Evolutionary conservation across 108 stramenopile species (phyloP), one percentile per base, ranked within the genome.

Genomic region (Nitzschia inconspicua): DNA sequence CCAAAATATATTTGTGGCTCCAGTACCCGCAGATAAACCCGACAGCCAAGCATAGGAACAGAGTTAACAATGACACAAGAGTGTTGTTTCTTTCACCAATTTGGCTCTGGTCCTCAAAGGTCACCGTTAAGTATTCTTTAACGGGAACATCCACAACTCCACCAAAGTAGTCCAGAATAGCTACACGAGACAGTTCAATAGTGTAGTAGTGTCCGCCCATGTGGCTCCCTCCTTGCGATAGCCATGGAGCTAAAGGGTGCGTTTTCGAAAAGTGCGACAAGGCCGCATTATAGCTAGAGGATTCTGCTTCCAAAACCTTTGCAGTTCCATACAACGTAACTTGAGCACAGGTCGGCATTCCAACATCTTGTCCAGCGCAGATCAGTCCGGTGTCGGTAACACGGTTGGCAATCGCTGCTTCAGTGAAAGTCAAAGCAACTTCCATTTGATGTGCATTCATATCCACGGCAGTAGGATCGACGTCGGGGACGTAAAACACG

Each of bases 111-210:
- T n/a, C n/a, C n/a, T n/a, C n/a, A n/a, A n/a, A n/a, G n/a, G n/a
- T n/a, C n/a, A n/a, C n/a, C n/a, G 2, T n/a, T n/a, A 57, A 42
- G 40, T 57, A 57, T 43, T 44, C 57, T 24, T 57, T 22, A n/a
- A 42, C 14, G 14, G 24, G 10, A 19, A 57, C 57, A 3, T 43
- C 40, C 13, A 11, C 29, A 5, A 14, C 9, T 10, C 57, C 57
- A 44, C 57, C 57, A 25, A 27, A 57, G n/a, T 41, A 42, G 19
- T 42, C 40, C 6, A 57, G 41, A 23, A 57, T 42, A 3, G 27
- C 26, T 9, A 57, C 40, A 3, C 26, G 11, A 24, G 40, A n/a
- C 22, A 57, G 18, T 9, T 57, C 19, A 14, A 57, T n/a, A 16
- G 43, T 46, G 29, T 43, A 57, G 40, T 57, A 57, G 14, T n/a